Evolutionary conservation across 2,329 filamentous ascomycete species (phyloP), one percentile per base, ranked within the genome.

Genomic region (Ceratocystis ficicola): DNA sequence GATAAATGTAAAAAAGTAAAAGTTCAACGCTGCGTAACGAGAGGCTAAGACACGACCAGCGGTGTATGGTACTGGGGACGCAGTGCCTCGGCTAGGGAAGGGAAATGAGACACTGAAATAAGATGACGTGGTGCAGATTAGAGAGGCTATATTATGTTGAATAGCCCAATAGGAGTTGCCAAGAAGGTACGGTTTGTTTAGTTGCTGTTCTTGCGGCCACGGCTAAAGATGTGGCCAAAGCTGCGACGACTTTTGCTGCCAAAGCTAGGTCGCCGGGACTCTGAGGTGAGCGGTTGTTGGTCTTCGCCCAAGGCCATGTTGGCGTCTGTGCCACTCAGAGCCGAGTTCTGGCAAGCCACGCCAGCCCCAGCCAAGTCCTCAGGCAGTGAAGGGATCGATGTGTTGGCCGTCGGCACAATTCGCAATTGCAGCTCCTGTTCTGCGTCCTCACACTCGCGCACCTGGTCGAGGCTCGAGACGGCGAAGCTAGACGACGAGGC

Each of bases 171-270:
- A 22, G 15, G 48, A 10, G 25, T 15, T 12, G 20, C 48, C 5
- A 10, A 52, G 22, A 52, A 28, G 10, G 15, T 8, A 15, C 4
- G 3, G 17, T 30, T 25, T 36, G 22, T 30, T 52, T 65, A 67
- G 62, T 67, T 63, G 20, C 62, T 62, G 32, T 65, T 57, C 41
- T 67, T 67, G 46, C 63, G 63, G 48, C 63, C 50, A 4, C 63
- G 60, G n/a, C 63, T 28, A 44, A 67, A 65, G 7, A 65, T 44
- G 8, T 59, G 57, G 17, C 57, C 57, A 25, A 67, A 41, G 46
- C 44, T 59, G 22, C 66, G 63, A 20, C 63, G 63, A 22, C 55
- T 60, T 36, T 60, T 65, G 60, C 50, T 65, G 25, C 48, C 63
- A 30, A 32, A 41, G 41, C 66, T 65, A 15, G 63, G 63, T 17